Conservation (phyloP, 106 monocot species). For the Xerophyta viscosa region DNA sequence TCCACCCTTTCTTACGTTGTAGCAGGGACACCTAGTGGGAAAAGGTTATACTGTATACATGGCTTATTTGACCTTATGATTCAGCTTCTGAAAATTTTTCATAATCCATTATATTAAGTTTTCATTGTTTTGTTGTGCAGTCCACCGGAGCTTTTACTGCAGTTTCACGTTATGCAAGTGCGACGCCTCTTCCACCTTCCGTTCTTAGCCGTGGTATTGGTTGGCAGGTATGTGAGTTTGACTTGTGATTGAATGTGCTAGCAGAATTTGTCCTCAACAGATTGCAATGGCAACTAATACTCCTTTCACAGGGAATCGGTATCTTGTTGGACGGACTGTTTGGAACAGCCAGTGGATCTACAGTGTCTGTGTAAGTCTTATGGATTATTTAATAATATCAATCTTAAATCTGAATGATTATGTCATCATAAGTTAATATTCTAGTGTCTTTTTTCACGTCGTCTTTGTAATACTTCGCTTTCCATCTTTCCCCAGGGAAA, state of each 20-base stretch:
- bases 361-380: conserved; percentile 82
- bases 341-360: conserved; percentile 82
- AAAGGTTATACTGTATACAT: too few relatives aligned
- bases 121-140: conserved; percentile 44
- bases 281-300: background rate
- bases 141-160: conserved; percentile 90
- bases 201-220: conserved; percentile 93
- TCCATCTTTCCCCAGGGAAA: conserved; percentile 50
- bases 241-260: background rate
- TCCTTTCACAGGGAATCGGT: conserved; percentile 64
- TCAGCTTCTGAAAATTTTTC: too few relatives aligned
- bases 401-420: too few relatives aligned
- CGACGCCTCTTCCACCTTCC: conserved; percentile 79
- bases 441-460: too few relatives aligned
- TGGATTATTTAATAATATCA: background rate
- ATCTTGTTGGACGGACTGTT: conserved; percentile 94
- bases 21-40: too few relatives aligned
- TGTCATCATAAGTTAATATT: too few relatives aligned
- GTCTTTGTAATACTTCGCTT: too few relatives aligned
- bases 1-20: too few relatives aligned
- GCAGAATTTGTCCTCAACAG: background rate
- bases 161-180: conserved; percentile 88
- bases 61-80: too few relatives aligned
- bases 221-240: conserved; percentile 83
- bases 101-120: too few relatives aligned